Percentiles rank a stretch among this genome's conserved stretches.
phyloP scores from a whole-genome alignment of 1,284 basidiomycete species.

The Fomitopsis betulina region DNA sequence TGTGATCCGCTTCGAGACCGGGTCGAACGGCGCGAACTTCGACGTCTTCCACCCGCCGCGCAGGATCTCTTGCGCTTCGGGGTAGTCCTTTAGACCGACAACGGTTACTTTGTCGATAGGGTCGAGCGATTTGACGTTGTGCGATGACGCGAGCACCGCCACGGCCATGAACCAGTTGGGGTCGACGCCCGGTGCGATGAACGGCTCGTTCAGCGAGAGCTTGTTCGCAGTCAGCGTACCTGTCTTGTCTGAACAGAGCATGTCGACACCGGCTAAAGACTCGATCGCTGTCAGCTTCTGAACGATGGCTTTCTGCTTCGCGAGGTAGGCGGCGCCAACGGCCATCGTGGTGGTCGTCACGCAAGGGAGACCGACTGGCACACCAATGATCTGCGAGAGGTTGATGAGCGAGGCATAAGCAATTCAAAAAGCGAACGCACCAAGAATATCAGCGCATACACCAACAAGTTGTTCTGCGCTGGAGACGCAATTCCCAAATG shows the following conservation, averaged over 20 bases:
- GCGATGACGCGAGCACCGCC: conserved; percentile 7
- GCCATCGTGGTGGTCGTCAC: conserved; percentile 11
- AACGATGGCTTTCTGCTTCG: conserved; percentile 52
- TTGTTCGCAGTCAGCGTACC: conserved; percentile 55
- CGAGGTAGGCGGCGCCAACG: conserved; percentile 24
- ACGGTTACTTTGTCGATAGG: conserved; percentile 9
- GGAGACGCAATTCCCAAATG: conserved; percentile 7
- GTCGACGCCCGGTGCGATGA: conserved; percentile 8
- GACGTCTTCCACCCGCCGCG: conserved; percentile 7
- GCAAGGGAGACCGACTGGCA: conserved; percentile 9
- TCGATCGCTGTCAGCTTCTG: conserved; percentile 58
- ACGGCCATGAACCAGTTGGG: conserved; percentile 10
- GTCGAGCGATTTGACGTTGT: conserved; percentile 9
- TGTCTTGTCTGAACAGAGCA: conserved; percentile 55
- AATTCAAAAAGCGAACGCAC: not conserved
- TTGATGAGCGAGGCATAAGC: not conserved
- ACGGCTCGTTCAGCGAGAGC: conserved; percentile 25
- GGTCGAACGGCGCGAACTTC: conserved; percentile 9
- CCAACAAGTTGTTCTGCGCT: conserved; percentile 7
- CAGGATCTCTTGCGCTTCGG: conserved; percentile 6
- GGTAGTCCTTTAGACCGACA: conserved; percentile 9
- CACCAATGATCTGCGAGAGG: conserved; percentile 7
- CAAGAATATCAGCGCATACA: conserved; percentile 10
- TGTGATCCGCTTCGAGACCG: conserved; percentile 9
- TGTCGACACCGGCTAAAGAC: conserved; percentile 51